Percentiles rank a stretch among this genome's conserved stretches.
These are phyloP conservation scores for Arabidopsis suecica DNA, from an alignment of 345 rosid species.

Conservation along the genomic window DNA sequence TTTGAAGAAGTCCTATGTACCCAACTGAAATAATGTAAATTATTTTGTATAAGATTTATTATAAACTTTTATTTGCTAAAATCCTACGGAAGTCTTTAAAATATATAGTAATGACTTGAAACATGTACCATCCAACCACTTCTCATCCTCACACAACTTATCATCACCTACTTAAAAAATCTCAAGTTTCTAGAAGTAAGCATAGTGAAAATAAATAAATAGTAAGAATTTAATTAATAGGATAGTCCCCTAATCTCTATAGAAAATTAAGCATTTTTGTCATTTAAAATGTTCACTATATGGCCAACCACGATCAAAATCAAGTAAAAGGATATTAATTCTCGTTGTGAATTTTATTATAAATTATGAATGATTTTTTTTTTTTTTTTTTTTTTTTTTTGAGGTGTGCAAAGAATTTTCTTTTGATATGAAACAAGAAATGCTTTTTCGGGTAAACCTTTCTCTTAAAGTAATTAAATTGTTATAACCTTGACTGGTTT, in stretches of 20 bases:
- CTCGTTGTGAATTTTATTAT: neutral
- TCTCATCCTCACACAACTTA: constrained; percentile 30
- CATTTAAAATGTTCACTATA: neutral
- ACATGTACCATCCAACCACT: constrained; percentile 24
- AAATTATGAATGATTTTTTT: neutral
- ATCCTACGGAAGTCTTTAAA: neutral
- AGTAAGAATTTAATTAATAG: neutral
- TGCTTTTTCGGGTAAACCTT: neutral
- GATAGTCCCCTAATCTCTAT: neutral
- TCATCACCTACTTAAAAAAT: constrained; percentile 16
- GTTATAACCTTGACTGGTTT: neutral
- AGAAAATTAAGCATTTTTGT: neutral
- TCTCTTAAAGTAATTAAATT: neutral
- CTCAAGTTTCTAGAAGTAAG: neutral
- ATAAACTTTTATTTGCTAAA: neutral
- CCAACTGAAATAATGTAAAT: neutral
- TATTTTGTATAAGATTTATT: neutral
- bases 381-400: neutral
- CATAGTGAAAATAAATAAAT: neutral
- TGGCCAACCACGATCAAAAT: neutral
- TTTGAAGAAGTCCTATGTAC: neutral
- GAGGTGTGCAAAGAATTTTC: neutral
- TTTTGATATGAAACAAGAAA: neutral
- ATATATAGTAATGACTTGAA: neutral
- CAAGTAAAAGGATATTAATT: neutral